Conservation (phyloP, 164 flowering plant species). For the Magnolia sinica region DNA sequence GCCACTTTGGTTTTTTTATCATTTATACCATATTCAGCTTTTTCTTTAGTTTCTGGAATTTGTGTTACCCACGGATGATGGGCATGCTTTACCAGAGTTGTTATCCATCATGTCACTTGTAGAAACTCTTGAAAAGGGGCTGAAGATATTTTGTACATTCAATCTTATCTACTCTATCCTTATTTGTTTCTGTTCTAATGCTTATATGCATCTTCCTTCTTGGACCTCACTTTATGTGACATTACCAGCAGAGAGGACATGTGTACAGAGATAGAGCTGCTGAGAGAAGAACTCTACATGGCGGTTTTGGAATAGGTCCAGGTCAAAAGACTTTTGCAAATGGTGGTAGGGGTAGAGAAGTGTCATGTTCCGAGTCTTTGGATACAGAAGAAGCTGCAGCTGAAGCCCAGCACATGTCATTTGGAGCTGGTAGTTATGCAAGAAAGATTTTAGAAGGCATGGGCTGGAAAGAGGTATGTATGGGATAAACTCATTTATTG, state of each 20-base stretch:
- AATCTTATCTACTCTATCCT: too few species aligned
- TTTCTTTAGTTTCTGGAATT: too few species aligned
- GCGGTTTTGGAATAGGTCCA: conserved; percentile 84
- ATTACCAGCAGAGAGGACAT: conserved; percentile 31
- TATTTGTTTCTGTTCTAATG: too few species aligned
- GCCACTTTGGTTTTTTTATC: too few species aligned
- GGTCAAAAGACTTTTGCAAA: conserved; percentile 58
- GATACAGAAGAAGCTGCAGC: conserved; percentile 55
- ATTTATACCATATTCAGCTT: too few species aligned
- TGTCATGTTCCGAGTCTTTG: conserved; percentile 27
- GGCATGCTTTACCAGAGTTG: too few species aligned
- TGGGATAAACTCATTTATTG: not conserved
- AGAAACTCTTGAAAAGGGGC: too few species aligned
- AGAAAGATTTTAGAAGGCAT: conserved; percentile 70
- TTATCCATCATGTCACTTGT: too few species aligned
- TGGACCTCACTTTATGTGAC: not conserved
- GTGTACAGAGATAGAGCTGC: conserved; percentile 87
- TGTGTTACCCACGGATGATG: too few species aligned
- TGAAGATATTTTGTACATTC: too few species aligned
- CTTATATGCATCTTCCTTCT: too few species aligned
- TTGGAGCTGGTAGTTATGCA: conserved; percentile 87
- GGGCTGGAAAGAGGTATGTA: conserved; percentile 97
- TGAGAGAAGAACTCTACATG: conserved; percentile 87
- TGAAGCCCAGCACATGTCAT: conserved; percentile 69
- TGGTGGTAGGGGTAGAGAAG: conserved; percentile 13